These are phyloP conservation scores for Stellera chamaejasme DNA, from an alignment of 345 rosid species.

Conservation along the genomic window DNA sequence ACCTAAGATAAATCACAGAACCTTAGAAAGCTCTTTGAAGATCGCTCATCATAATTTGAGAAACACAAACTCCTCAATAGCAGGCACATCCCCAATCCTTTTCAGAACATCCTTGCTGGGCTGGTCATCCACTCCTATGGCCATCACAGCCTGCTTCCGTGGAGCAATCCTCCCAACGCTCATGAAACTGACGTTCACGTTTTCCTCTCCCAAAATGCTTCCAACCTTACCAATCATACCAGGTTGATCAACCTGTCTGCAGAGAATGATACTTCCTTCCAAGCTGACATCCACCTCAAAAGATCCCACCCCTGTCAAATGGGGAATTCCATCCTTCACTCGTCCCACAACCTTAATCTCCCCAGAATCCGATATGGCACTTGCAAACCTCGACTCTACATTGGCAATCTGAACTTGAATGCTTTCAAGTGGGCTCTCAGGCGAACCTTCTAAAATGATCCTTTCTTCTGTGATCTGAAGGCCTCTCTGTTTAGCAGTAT, in stretches of 20 bases:
- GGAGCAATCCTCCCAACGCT: conserved; percentile 88
- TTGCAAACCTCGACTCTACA: conserved; percentile 71
- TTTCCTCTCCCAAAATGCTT: conserved; percentile 62
- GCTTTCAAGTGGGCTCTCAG: conserved; percentile 58
- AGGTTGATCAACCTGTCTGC: conserved; percentile 83
- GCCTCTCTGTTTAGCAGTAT: conserved; percentile 77
- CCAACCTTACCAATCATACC: conserved; percentile 80
- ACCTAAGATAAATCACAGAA: conserved; percentile 6
- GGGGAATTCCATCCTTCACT: conserved; percentile 73
- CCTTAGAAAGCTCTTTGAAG: background rate
- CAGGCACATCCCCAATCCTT: conserved; percentile 59
- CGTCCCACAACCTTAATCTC: conserved; percentile 66
- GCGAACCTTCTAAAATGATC: conserved; percentile 47
- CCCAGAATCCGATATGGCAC: conserved; percentile 65
- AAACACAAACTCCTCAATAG: conserved; percentile 70
- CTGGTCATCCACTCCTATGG: conserved; percentile 70
- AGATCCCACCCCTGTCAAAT: conserved; percentile 69
- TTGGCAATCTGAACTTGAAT: conserved; percentile 69
- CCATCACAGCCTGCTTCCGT: conserved; percentile 76
- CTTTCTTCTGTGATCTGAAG: conserved; percentile 68
- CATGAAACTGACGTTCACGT: conserved; percentile 80
- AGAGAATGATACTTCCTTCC: conserved; percentile 70
- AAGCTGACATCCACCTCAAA: conserved; percentile 75
- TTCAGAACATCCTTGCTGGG: conserved; percentile 46
- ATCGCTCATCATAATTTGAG: conserved; percentile 38